Conservation (phyloP, 176 grass and related monocot genomes). For the Avena eriantha region DNA sequence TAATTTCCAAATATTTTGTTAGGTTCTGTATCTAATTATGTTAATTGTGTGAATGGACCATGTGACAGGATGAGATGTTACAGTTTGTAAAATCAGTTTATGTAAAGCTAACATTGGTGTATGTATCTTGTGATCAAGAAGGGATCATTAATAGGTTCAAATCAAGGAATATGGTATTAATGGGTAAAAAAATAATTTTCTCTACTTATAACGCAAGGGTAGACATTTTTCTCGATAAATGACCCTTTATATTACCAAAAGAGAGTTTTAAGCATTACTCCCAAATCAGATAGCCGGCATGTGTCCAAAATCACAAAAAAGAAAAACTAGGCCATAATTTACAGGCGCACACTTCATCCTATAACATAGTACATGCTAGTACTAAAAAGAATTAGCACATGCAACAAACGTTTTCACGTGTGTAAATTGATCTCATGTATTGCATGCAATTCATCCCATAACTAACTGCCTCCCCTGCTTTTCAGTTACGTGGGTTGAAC, state of each 20-base stretch:
- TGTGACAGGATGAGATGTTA: background rate
- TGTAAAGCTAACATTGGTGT: constrained; percentile 1
- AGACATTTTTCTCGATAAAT: background rate
- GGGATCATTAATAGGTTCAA: background rate
- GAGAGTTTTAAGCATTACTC: too few species aligned
- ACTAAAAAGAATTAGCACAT: background rate
- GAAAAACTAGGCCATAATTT: background rate
- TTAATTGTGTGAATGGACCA: constrained; percentile 15
- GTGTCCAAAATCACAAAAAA: too few species aligned
- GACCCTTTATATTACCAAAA: too few species aligned
- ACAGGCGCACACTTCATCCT: background rate
- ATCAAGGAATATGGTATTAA: too few species aligned
- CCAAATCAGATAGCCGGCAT: too few species aligned
- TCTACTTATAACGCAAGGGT: background rate
- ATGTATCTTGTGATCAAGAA: constrained; percentile 21
- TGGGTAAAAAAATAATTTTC: too few species aligned
- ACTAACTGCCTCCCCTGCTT: constrained; percentile 48
- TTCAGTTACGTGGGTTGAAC: constrained; percentile 52
- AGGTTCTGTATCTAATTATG: constrained; percentile 14
- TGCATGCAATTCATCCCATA: constrained; percentile 6
- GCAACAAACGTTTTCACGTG: background rate
- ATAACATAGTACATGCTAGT: background rate
- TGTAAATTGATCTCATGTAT: background rate
- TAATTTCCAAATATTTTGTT: background rate
- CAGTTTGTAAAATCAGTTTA: constrained; percentile 32